A percentile compares a stretch with the other conserved stretches of the same genome.
Conservation (phyloP, 805 yeast species). For the Yarrowia sp. region DNA sequence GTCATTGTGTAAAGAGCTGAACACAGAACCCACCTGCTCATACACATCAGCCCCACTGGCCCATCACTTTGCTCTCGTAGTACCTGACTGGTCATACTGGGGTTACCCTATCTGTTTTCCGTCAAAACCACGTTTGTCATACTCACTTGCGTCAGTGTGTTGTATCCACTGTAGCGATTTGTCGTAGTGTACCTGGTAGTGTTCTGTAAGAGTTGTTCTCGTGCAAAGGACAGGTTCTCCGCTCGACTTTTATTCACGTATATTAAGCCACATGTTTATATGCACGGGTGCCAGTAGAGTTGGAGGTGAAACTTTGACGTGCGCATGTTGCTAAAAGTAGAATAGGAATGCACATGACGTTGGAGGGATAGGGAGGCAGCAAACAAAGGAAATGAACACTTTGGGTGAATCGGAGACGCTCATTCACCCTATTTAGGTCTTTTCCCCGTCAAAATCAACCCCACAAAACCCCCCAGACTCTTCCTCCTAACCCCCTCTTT, state of each 20-base stretch:
- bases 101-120: no score
- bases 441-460: not conserved
- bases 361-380: not conserved
- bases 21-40: no score
- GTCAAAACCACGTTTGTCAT: no score
- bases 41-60: no score
- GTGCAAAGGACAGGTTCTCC: no score
- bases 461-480: not conserved
- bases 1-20: no score
- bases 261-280: constrained; percentile 23
- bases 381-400: no score
- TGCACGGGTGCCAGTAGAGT: not conserved
- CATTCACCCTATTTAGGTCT: no score
- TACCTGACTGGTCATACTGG: no score
- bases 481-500: not conserved
- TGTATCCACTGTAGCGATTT: not conserved
- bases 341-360: not conserved
- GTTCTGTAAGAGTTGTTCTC: no score
- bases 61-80: no score
- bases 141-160: not conserved
- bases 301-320: constrained; percentile 13
- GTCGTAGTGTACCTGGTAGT: not conserved
- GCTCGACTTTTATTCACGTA: not conserved
- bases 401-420: no score
- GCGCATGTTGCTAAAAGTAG: constrained; percentile 20